Evolutionary conservation across 106 monocot genomes (phyloP).

Genomic region (Acanthochlamys bracteata): DNA sequence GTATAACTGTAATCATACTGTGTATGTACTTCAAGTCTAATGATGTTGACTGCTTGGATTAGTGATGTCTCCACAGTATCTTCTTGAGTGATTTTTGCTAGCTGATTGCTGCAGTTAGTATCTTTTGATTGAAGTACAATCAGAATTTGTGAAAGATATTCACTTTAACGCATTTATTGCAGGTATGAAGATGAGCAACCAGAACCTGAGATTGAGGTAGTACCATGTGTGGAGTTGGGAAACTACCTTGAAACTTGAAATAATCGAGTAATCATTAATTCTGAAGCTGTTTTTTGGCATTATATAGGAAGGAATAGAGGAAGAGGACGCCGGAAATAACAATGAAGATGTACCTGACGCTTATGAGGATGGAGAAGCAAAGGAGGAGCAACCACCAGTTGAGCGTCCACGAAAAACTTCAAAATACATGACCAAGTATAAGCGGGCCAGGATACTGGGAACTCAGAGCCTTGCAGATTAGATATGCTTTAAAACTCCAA

Average conservation of each 20-base stretch:
- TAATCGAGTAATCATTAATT: no score
- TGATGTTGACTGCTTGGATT: no score
- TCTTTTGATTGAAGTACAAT: background rate
- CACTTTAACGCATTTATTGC: background rate
- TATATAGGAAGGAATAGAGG: slow-evolving; percentile 76
- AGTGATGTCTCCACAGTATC: no score
- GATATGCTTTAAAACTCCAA: slow-evolving; percentile 16
- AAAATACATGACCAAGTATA: slow-evolving; percentile 82
- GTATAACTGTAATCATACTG: no score
- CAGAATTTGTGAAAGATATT: no score
- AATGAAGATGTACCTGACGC: slow-evolving; percentile 71
- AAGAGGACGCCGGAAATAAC: slow-evolving; percentile 58
- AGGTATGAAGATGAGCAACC: slow-evolving; percentile 95
- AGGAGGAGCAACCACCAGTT: slow-evolving; percentile 26
- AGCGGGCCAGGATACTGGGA: slow-evolving; percentile 69
- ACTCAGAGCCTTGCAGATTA: slow-evolving; percentile 76
- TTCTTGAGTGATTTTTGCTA: no score
- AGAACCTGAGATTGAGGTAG: slow-evolving; percentile 88
- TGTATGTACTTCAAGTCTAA: no score
- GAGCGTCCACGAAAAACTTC: slow-evolving; percentile 54
- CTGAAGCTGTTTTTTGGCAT: background rate
- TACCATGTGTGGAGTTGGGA: no score
- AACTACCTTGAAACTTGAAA: no score
- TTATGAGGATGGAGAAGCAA: slow-evolving; percentile 48
- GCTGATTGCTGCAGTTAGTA: no score